These are phyloP conservation scores for Vaucheria bursata DNA, from an alignment of 352 stramenopile species.

Conservation along the genomic window DNA sequence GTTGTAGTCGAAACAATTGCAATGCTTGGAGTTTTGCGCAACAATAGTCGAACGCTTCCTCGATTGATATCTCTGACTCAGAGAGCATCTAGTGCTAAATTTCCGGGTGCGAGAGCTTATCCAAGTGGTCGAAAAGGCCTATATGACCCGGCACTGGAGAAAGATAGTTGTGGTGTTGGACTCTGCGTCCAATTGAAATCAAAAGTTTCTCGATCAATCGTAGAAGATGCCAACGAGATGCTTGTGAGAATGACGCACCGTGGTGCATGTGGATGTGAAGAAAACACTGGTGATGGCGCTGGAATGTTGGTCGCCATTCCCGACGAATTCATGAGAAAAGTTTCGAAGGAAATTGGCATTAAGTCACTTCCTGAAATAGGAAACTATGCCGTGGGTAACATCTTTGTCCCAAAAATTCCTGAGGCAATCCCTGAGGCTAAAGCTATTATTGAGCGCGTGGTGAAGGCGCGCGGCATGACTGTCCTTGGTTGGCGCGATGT, in stretches of 20 bases:
- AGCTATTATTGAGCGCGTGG: slow-evolving; percentile 47
- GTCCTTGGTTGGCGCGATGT: slow-evolving; percentile 82
- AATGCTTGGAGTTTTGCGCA: too few species aligned
- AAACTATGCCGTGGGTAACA: slow-evolving; percentile 84
- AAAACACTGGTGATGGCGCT: slow-evolving; percentile 65
- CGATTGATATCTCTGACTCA: too few species aligned
- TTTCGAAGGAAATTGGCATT: slow-evolving; percentile 68
- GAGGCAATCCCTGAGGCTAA: slow-evolving; percentile 40
- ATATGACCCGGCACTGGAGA: slow-evolving; percentile 53
- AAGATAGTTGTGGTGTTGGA: slow-evolving; percentile 77
- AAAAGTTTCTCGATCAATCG: slow-evolving; percentile 69
- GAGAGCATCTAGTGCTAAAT: too few species aligned
- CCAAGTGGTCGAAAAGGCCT: slow-evolving; percentile 45
- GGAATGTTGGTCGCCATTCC: slow-evolving; percentile 92
- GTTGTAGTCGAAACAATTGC: too few species aligned
- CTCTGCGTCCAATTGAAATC: slow-evolving; percentile 91
- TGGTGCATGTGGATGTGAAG: slow-evolving; percentile 85
- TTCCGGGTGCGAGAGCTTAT: slow-evolving; percentile 7
- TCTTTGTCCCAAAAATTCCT: slow-evolving; percentile 64
- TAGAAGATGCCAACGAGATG: slow-evolving; percentile 92
- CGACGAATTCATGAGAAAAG: slow-evolving; percentile 79
- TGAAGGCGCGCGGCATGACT: slow-evolving; percentile 44
- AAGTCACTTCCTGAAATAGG: slow-evolving; percentile 56
- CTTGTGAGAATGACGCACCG: slow-evolving; percentile 89
- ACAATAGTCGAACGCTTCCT: too few species aligned